Conservation (phyloP, 2,329 filamentous ascomycete genomes). For the Alternaria gaisen region DNA sequence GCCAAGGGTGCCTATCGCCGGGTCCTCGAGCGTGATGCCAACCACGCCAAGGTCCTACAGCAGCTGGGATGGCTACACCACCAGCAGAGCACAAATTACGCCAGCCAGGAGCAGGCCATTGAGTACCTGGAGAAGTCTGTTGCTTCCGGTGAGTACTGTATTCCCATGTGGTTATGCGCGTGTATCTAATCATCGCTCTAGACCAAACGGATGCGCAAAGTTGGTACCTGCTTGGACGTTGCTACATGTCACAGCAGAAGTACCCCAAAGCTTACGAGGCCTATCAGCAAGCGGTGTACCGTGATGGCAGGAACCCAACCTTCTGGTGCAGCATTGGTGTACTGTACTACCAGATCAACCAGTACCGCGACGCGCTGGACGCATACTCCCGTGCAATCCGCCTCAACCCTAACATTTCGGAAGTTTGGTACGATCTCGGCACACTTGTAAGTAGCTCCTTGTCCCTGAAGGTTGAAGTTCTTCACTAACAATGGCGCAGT, state of each 20-base stretch:
- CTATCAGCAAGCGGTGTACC: constrained; percentile 98
- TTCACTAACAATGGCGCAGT: constrained; percentile 62
- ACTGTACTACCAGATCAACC: constrained; percentile 99
- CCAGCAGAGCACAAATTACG: constrained; percentile 90
- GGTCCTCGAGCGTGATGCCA: constrained; percentile 92
- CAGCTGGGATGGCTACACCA: constrained; percentile 98
- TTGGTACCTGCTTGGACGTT: constrained; percentile 96
- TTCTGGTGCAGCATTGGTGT: constrained; percentile 99
- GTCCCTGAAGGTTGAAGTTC: neutral
- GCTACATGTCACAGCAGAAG: constrained; percentile 99
- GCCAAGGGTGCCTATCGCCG: constrained; percentile 92
- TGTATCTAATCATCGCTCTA: constrained; percentile 50
- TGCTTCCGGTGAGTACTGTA: constrained; percentile 73
- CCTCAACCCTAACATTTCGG: constrained; percentile 96
- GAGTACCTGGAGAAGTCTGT: constrained; percentile 98
- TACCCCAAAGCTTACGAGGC: constrained; percentile 98
- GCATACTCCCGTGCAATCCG: constrained; percentile 97
- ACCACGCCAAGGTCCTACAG: constrained; percentile 96
- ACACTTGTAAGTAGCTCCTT: constrained; percentile 75
- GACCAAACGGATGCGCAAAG: constrained; percentile 96
- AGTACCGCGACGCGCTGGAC: constrained; percentile 96
- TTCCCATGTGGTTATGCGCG: constrained; percentile 18
- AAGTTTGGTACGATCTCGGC: constrained; percentile 98
- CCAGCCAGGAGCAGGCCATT: constrained; percentile 94
- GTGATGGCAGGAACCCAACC: constrained; percentile 95